A percentile compares a stretch with the other conserved stretches of the same genome.
phyloP scores from a whole-genome alignment of 106 monocot genomes.

The Xerophyta viscosa region DNA sequence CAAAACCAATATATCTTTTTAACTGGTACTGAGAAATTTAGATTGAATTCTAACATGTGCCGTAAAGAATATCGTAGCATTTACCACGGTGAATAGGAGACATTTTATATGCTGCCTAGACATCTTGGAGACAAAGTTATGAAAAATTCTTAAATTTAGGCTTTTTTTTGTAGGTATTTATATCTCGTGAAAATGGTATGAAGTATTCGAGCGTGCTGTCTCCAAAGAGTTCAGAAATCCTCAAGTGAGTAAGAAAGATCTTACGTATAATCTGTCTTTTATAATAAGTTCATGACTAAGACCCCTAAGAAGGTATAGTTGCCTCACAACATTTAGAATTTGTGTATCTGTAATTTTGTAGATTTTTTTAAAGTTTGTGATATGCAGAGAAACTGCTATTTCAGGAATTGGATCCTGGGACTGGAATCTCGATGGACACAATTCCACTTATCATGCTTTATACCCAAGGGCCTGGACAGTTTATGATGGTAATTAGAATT shows the following conservation, averaged over 20 bases:
- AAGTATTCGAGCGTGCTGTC: constrained; percentile 67
- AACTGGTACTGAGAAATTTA: no score
- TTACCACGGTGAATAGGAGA: no score
- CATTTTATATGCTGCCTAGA: no score
- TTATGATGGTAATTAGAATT: constrained; percentile 55
- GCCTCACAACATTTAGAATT: no score
- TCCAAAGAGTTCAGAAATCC: constrained; percentile 35
- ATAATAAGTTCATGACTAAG: no score
- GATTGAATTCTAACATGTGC: no score
- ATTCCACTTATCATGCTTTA: constrained; percentile 77
- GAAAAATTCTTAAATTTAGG: background rate
- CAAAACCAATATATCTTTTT: no score
- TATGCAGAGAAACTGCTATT: constrained; percentile 43
- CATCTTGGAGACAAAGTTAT: no score
- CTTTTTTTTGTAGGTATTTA: constrained; percentile 49
- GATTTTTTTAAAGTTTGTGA: constrained; percentile 1
- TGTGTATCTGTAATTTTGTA: no score
- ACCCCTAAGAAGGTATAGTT: background rate
- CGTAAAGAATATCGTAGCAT: no score
- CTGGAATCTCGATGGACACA: constrained; percentile 73
- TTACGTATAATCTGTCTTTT: no score
- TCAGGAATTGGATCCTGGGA: constrained; percentile 87
- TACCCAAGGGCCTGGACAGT: constrained; percentile 93
- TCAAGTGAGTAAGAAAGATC: constrained; percentile 37
- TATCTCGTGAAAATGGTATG: constrained; percentile 62